These are phyloP conservation scores for Peniophora sp. DNA, from an alignment of 1,284 basidiomycete species.

Conservation along the genomic window DNA sequence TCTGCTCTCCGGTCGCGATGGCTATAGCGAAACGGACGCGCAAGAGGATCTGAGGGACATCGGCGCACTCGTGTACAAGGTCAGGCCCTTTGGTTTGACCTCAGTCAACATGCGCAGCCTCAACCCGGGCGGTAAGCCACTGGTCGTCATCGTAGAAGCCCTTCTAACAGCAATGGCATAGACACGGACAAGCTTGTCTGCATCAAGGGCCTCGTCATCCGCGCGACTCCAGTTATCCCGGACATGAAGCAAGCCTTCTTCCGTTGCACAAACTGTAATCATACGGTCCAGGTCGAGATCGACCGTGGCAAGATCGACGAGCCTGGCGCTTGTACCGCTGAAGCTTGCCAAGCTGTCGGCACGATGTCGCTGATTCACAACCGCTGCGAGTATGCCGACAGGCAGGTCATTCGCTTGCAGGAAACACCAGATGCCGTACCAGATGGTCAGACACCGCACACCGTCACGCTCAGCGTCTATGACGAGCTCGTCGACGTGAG, in stretches of 20 bases:
- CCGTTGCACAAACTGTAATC: conserved; percentile 92
- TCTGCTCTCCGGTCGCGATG: conserved; percentile 55
- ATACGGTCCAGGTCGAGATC: conserved; percentile 92
- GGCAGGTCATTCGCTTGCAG: conserved; percentile 92
- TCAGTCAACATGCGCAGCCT: conserved; percentile 87
- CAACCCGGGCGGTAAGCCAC: conserved; percentile 73
- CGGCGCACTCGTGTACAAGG: conserved; percentile 80
- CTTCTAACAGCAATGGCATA: conserved; percentile 21
- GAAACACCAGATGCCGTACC: conserved; percentile 98
- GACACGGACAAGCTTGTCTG: conserved; percentile 96
- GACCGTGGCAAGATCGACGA: conserved; percentile 95
- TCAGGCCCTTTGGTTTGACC: conserved; percentile 82
- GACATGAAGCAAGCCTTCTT: conserved; percentile 99
- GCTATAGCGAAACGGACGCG: conserved; percentile 63
- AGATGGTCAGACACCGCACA: conserved; percentile 97
- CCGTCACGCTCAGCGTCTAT: conserved; percentile 91
- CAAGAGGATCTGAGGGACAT: conserved; percentile 79
- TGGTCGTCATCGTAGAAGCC: background rate
- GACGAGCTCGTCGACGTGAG: conserved; percentile 94
- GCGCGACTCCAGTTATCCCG: conserved; percentile 95
- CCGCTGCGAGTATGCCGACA: conserved; percentile 91
- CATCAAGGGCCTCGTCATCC: conserved; percentile 95
- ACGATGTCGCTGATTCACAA: conserved; percentile 97
- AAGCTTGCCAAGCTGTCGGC: conserved; percentile 81
- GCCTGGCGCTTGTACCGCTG: conserved; percentile 85